phyloP scores from a whole-genome alignment of 805 yeast genomes.

The Sporopachydermia quercuum region DNA sequence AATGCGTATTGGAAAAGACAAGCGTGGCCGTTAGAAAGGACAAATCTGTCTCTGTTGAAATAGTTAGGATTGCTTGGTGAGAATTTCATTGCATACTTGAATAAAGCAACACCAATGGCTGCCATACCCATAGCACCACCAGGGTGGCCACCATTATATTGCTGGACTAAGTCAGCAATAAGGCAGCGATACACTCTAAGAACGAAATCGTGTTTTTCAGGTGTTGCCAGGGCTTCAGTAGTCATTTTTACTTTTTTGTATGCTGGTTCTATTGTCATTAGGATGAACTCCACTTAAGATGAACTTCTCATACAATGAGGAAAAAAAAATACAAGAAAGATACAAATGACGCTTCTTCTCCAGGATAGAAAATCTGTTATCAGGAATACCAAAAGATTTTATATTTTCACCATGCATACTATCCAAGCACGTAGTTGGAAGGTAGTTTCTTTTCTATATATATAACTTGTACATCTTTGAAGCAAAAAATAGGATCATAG shows the following conservation, averaged over 20 bases:
- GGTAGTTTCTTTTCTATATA: too few relatives aligned
- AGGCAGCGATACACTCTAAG: conserved; percentile 19
- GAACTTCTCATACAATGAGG: too few relatives aligned
- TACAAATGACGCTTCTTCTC: too few relatives aligned
- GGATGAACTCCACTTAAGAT: too few relatives aligned
- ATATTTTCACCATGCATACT: too few relatives aligned
- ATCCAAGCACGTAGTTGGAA: too few relatives aligned
- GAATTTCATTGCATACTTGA: conserved; percentile 20
- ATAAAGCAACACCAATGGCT: conserved; percentile 22
- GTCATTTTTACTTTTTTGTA: conserved; percentile 1
- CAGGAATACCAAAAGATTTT: too few relatives aligned
- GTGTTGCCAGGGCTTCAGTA: not conserved
- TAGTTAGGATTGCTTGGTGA: conserved; percentile 19
- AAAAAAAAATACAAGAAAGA: too few relatives aligned
- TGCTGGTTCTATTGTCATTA: not conserved
- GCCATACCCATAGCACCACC: conserved; percentile 30
- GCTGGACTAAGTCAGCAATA: conserved; percentile 20
- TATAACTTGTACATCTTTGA: too few relatives aligned
- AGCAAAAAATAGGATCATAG: too few relatives aligned
- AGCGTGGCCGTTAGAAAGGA: conserved; percentile 24
- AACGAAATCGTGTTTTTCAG: conserved; percentile 13
- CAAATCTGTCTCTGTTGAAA: conserved; percentile 24
- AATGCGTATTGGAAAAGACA: conserved; percentile 20
- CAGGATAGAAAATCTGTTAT: too few relatives aligned
- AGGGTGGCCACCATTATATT: conserved; percentile 24